Percentiles rank a stretch among this genome's conserved stretches.
phyloP scores from a whole-genome alignment of 768 basidiomycete species.

The Trametes villosa region DNA sequence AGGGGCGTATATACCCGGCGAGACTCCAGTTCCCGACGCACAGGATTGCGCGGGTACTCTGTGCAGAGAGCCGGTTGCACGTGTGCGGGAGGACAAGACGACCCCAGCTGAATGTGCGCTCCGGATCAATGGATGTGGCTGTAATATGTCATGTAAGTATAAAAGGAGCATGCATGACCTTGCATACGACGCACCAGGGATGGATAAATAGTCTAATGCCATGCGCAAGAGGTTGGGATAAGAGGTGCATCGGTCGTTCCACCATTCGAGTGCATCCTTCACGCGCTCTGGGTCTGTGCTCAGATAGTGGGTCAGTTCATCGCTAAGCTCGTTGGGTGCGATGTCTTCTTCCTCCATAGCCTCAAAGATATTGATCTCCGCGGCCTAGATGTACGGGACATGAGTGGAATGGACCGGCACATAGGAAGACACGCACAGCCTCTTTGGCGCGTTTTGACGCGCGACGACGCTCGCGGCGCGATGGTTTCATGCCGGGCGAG shows the following conservation, averaged over 20 bases:
- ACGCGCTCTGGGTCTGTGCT: conserved; percentile 32
- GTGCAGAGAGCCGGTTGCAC: not conserved
- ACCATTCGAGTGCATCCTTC: conserved; percentile 37
- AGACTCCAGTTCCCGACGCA: not conserved
- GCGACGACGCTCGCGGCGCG: no score
- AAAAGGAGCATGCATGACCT: not conserved
- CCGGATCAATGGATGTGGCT: not conserved
- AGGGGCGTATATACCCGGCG: not conserved
- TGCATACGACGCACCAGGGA: not conserved
- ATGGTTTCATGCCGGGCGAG: no score
- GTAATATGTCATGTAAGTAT: not conserved
- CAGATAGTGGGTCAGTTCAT: conserved; percentile 38
- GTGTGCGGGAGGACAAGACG: not conserved
- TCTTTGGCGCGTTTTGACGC: no score
- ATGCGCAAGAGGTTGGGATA: conserved; percentile 39
- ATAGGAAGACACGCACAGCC: no score
- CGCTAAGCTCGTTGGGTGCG: conserved; percentile 20
- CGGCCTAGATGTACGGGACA: no score
- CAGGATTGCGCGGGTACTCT: not conserved
- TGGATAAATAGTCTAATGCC: conserved; percentile 37
- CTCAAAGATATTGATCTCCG: conserved; percentile 44
- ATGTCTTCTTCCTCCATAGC: conserved; percentile 25
- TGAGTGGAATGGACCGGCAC: no score
- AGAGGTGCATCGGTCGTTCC: conserved; percentile 26
- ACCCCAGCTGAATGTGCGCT: not conserved